Conservation (phyloP, 83 land plant species). For the Thuja plicata region DNA sequence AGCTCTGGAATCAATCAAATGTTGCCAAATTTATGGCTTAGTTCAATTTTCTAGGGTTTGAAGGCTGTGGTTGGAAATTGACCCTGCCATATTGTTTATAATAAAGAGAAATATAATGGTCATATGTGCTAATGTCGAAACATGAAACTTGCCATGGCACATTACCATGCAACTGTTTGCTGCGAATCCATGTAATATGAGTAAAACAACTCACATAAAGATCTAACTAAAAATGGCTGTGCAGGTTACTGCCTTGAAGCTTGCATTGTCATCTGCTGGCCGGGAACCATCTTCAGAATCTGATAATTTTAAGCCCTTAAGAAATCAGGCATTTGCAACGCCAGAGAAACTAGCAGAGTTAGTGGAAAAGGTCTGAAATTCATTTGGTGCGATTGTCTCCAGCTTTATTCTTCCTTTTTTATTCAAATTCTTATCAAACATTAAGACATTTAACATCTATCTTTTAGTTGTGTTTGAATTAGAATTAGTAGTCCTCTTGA, state of each 20-base stretch:
- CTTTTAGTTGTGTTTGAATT: neutral
- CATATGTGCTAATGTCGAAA: neutral
- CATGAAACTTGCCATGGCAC: neutral
- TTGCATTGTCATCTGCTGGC: slow-evolving; percentile 55
- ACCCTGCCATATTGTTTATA: neutral
- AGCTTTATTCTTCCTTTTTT: neutral
- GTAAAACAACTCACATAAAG: neutral
- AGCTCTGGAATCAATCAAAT: neutral
- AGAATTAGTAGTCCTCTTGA: neutral
- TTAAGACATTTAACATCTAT: neutral
- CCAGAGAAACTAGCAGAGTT: slow-evolving; percentile 97
- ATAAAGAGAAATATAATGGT: neutral
- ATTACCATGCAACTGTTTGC: neutral
- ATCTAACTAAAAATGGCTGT: neutral
- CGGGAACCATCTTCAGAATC: slow-evolving; percentile 48
- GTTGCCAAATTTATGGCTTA: neutral
- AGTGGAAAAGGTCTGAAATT: slow-evolving; percentile 60
- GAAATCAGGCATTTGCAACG: slow-evolving; percentile 92
- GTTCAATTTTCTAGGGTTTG: neutral
- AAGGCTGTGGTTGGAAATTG: neutral
- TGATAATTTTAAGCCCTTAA: slow-evolving; percentile 69
- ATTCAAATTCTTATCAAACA: neutral
- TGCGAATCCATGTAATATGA: neutral
- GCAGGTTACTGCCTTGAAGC: slow-evolving; percentile 89
- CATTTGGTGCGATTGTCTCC: neutral